These are phyloP conservation scores for Phlyctochytrium planicorne DNA, from an alignment of 192 early-diverging fungal genomes.

Conservation along the genomic window DNA sequence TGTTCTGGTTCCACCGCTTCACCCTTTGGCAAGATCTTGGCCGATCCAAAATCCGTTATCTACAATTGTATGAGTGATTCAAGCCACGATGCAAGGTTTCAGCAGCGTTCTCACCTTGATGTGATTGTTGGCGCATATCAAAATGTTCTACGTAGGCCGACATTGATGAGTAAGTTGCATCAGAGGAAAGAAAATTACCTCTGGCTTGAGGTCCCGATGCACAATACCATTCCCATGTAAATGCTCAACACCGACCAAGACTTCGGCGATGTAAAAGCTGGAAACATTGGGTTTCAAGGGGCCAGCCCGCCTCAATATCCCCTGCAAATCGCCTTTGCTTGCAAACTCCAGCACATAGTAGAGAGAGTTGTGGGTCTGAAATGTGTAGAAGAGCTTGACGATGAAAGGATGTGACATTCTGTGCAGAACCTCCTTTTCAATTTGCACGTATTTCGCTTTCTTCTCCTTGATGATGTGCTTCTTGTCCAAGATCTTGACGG, in stretches of 20 bases:
- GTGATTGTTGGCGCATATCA: constrained; percentile 86
- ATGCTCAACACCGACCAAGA: constrained; percentile 82
- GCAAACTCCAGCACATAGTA: constrained; percentile 94
- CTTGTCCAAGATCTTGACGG: constrained; percentile 81
- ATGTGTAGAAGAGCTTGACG: constrained; percentile 92
- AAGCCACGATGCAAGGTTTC: background rate
- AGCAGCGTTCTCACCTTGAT: constrained; percentile 56
- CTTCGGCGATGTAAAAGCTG: constrained; percentile 85
- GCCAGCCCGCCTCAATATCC: constrained; percentile 59
- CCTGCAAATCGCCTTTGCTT: constrained; percentile 86
- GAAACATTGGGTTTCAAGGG: constrained; percentile 28
- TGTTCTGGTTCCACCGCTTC: constrained; percentile 29
- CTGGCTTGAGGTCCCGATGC: constrained; percentile 96
- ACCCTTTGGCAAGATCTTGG: constrained; percentile 61
- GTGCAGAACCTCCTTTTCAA: constrained; percentile 89
- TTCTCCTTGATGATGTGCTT: constrained; percentile 84
- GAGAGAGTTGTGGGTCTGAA: constrained; percentile 85
- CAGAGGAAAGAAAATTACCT: constrained; percentile 38
- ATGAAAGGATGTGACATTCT: constrained; percentile 84
- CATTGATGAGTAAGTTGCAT: too few relatives aligned
- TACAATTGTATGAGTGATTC: background rate
- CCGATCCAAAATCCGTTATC: constrained; percentile 86
- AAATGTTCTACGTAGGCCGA: constrained; percentile 53
- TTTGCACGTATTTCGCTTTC: constrained; percentile 94
- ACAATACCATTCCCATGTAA: constrained; percentile 79